phyloP scores from a whole-genome alignment of 495 filamentous ascomycete genomes.

The Xylaria telfairii region DNA sequence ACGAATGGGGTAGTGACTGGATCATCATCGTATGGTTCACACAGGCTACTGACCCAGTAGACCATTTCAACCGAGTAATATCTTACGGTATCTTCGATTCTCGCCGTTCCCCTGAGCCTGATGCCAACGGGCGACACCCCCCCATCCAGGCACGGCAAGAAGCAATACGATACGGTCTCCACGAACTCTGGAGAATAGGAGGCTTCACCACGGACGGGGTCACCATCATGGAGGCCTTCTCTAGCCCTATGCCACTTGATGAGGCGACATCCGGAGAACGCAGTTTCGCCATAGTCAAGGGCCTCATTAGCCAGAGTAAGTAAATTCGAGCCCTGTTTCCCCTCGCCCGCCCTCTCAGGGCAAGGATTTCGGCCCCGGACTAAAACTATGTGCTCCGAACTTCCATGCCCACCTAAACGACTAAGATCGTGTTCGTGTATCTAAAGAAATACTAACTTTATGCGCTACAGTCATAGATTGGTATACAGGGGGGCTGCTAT shows the following conservation, averaged over 20 bases:
- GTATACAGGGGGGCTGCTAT: not conserved
- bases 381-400: not conserved
- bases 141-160: not conserved
- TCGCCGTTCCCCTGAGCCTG: constrained; percentile 31
- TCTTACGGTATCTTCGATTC: constrained; percentile 31
- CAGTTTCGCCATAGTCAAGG: constrained; percentile 31
- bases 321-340: not conserved
- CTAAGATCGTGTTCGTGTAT: not conserved
- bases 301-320: constrained; percentile 23
- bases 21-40: constrained; percentile 31
- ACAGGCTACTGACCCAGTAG: not conserved
- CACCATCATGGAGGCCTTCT: not conserved
- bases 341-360: not conserved
- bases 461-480: constrained; percentile 9
- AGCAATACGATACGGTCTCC: constrained; percentile 14
- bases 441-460: not conserved
- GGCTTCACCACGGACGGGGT: not conserved
- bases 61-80: not conserved
- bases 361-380: not conserved
- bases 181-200: constrained; percentile 4
- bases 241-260: constrained; percentile 28
- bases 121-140: constrained; percentile 1
- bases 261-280: constrained; percentile 38
- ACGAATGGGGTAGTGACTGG: constrained; percentile 34
- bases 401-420: not conserved